Percentiles rank a stretch among this genome's conserved stretches.
Evolutionary conservation across 208 protist genomes (phyloP).

Genomic region (Crithidia thermophila): DNA sequence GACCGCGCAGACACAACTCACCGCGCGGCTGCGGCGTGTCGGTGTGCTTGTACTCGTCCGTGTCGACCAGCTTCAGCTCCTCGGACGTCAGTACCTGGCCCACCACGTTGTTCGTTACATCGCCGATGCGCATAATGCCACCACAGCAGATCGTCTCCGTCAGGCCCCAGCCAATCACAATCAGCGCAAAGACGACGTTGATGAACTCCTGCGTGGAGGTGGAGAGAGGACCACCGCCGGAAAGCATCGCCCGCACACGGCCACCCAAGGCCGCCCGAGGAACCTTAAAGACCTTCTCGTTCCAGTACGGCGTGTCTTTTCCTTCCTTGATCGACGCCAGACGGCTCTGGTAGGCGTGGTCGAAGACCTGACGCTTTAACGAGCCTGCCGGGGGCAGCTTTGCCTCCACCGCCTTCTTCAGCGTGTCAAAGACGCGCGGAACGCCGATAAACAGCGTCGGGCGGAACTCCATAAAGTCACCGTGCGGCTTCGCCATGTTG

Average conservation of each 20-base stretch:
- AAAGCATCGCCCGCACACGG: conserved; percentile 50
- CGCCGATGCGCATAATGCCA: conserved; percentile 53
- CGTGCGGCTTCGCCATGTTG: conserved; percentile 64
- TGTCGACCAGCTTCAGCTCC: conserved; percentile 92
- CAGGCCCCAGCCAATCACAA: conserved; percentile 87
- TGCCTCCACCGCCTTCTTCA: conserved; percentile 69
- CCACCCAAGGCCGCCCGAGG: conserved; percentile 63
- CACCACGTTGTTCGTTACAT: conserved; percentile 45
- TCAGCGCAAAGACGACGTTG: conserved; percentile 68
- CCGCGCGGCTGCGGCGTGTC: conserved; percentile 67
- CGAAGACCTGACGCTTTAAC: conserved; percentile 69
- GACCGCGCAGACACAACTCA: conserved; percentile 62
- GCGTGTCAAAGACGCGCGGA: conserved; percentile 85
- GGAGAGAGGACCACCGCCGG: conserved; percentile 79
- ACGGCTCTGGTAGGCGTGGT: conserved; percentile 59
- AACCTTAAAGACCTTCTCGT: conserved; percentile 72
- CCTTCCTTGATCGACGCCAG: conserved; percentile 59
- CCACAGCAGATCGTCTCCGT: conserved; percentile 87
- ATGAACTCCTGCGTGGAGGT: conserved; percentile 81
- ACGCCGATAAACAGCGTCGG: conserved; percentile 75
- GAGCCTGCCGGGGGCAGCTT: conserved; percentile 59
- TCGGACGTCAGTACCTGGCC: conserved; percentile 60
- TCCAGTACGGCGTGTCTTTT: conserved; percentile 82
- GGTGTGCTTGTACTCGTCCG: conserved; percentile 78
- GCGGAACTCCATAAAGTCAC: conserved; percentile 78